These are phyloP conservation scores for Ceratocystis lukuohia DNA, from an alignment of 2,329 filamentous ascomycete genomes.

Conservation along the genomic window DNA sequence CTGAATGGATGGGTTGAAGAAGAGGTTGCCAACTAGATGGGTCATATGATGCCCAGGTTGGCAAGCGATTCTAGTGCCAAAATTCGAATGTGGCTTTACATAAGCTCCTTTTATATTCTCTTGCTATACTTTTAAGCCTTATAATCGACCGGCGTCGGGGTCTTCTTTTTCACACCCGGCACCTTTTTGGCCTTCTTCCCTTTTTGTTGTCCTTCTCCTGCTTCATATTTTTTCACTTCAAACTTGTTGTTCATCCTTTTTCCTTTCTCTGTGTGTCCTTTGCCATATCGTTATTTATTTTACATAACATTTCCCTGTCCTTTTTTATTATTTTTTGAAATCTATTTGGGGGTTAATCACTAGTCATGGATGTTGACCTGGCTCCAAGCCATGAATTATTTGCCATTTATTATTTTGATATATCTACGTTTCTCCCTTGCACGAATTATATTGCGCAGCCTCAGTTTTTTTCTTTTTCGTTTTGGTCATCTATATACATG, in stretches of 20 bases:
- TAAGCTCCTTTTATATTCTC: slow-evolving; percentile 9
- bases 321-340: slow-evolving; percentile 21
- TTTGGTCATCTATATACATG: neutral
- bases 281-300: slow-evolving; percentile 21
- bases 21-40: slow-evolving; percentile 45
- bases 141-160: slow-evolving; percentile 14
- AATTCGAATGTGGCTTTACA: slow-evolving; percentile 14
- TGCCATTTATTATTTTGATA: slow-evolving; percentile 24
- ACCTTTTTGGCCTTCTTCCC: neutral
- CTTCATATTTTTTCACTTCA: slow-evolving; percentile 12
- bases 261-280: slow-evolving; percentile 22
- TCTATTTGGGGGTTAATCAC: slow-evolving; percentile 22
- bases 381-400: neutral
- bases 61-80: neutral
- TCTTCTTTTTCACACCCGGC: neutral
- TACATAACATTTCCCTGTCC: slow-evolving; percentile 24
- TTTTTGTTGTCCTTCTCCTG: slow-evolving; percentile 15
- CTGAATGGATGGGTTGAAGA: slow-evolving; percentile 57
- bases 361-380: neutral
- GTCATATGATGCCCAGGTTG: neutral
- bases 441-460: neutral
- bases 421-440: neutral
- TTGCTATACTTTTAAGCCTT: slow-evolving; percentile 9
- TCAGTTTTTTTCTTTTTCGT: neutral
- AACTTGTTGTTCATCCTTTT: slow-evolving; percentile 25